A percentile compares a stretch with the other conserved stretches of the same genome.
These are phyloP conservation scores for Coprinellus micaceus DNA, from an alignment of 768 basidiomycete genomes.

Conservation along the genomic window DNA sequence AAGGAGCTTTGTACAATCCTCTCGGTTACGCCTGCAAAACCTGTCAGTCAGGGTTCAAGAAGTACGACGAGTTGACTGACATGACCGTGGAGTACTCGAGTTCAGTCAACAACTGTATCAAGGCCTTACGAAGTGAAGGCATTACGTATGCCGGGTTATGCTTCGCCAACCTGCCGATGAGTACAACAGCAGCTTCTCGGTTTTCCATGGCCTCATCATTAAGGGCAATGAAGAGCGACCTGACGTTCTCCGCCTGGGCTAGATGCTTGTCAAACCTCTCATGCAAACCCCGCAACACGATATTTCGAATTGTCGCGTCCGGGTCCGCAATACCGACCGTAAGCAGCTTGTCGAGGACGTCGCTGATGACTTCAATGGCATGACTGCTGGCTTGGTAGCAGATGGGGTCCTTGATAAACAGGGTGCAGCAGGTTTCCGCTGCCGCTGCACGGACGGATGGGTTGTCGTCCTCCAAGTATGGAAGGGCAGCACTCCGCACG, in stretches of 20 bases:
- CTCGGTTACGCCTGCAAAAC: constrained; percentile 53
- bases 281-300: constrained; percentile 83
- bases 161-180: constrained; percentile 90
- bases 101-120: constrained; percentile 95
- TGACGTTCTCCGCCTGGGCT: constrained; percentile 97
- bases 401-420: constrained; percentile 93
- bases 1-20: constrained; percentile 89
- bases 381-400: constrained; percentile 94
- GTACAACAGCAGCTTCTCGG: constrained; percentile 80
- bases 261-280: constrained; percentile 95
- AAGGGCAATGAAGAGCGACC: constrained; percentile 92
- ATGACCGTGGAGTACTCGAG: constrained; percentile 89
- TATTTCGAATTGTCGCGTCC: constrained; percentile 78
- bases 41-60: constrained; percentile 32
- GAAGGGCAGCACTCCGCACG: constrained; percentile 85
- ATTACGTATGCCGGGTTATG: constrained; percentile 99
- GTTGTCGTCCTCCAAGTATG: constrained; percentile 91
- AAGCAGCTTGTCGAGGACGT: constrained; percentile 94
- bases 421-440: constrained; percentile 84
- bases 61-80: constrained; percentile 29
- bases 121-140: constrained; percentile 90
- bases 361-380: constrained; percentile 94
- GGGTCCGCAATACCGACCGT: constrained; percentile 96
- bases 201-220: constrained; percentile 97
- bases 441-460: constrained; percentile 85